Percentiles rank a stretch among this genome's conserved stretches.
Evolutionary conservation across 345 rosid species (phyloP).

Genomic region (Balakata baccata): DNA sequence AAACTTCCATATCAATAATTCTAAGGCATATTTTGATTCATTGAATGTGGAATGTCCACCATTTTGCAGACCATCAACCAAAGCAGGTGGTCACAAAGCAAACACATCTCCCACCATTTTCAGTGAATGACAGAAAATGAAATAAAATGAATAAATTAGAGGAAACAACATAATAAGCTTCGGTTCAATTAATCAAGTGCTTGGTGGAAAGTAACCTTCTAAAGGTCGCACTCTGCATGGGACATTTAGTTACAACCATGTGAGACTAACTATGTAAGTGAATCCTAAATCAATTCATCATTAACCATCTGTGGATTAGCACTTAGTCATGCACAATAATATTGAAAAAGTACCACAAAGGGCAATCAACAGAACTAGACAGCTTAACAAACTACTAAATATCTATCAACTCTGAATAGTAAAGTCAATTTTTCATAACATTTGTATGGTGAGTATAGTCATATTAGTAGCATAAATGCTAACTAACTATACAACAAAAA

Average conservation of each 20-base stretch:
- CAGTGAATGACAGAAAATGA: not conserved
- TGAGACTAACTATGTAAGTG: not conserved
- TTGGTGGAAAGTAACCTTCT: not conserved
- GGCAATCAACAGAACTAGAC: not conserved
- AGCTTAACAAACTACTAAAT: not conserved
- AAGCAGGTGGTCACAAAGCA: not conserved
- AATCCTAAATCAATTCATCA: not conserved
- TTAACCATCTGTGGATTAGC: not conserved
- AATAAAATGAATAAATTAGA: too few species aligned
- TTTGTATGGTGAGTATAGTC: not conserved
- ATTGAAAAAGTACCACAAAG: not conserved
- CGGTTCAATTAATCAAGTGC: not conserved
- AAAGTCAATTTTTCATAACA: not conserved
- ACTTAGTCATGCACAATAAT: not conserved
- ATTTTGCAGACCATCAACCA: slow-evolving; percentile 6
- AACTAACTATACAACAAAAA: not conserved
- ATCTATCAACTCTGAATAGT: not conserved
- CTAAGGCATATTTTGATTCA: not conserved
- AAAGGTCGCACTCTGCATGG: not conserved
- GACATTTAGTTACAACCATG: not conserved
- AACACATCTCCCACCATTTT: not conserved
- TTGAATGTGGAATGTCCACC: not conserved
- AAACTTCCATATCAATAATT: not conserved
- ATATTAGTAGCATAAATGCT: not conserved
- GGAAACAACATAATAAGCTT: not conserved